Evolutionary conservation across 2,329 filamentous ascomycete species (phyloP).

Genomic region (Sporothrix curviconia): DNA sequence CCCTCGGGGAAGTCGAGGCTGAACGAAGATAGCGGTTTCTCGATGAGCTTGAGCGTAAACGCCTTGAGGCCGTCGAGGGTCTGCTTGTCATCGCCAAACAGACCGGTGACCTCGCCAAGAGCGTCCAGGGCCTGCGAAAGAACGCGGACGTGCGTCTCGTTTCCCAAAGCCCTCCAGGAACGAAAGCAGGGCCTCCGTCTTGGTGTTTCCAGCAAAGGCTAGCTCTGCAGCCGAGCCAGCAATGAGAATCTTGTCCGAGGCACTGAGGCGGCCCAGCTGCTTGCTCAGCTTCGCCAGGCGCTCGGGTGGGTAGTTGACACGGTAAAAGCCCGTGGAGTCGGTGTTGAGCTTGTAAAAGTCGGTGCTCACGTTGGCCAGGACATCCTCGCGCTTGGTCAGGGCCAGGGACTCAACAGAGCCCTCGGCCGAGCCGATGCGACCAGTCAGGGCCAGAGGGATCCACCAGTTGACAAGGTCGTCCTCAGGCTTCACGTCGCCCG

Average conservation of each 20-base stretch:
- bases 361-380: constrained; percentile 65
- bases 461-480: constrained; percentile 94
- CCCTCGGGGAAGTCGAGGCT: constrained; percentile 76
- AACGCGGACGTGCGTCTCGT: constrained; percentile 79
- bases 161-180: constrained; percentile 78
- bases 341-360: constrained; percentile 93
- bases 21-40: constrained; percentile 66
- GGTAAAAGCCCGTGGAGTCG: constrained; percentile 80
- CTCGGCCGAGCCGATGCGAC: constrained; percentile 58
- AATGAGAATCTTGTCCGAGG: constrained; percentile 87
- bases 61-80: constrained; percentile 68
- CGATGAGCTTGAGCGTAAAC: constrained; percentile 72
- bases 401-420: constrained; percentile 51
- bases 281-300: constrained; percentile 74
- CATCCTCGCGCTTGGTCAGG: constrained; percentile 70
- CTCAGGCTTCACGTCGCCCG: constrained; percentile 82
- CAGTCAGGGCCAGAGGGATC: constrained; percentile 82
- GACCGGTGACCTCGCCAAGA: constrained; percentile 69
- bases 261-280: constrained; percentile 67
- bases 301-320: constrained; percentile 85
- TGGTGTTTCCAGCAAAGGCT: constrained; percentile 78
- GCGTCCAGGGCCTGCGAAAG: constrained; percentile 81
- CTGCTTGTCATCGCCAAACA: constrained; percentile 71
- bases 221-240: constrained; percentile 85
- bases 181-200: constrained; percentile 72